Evolutionary conservation across 768 basidiomycete genomes (phyloP), one percentile per base, ranked within the genome.

Genomic region (Kwoniella europaea): DNA sequence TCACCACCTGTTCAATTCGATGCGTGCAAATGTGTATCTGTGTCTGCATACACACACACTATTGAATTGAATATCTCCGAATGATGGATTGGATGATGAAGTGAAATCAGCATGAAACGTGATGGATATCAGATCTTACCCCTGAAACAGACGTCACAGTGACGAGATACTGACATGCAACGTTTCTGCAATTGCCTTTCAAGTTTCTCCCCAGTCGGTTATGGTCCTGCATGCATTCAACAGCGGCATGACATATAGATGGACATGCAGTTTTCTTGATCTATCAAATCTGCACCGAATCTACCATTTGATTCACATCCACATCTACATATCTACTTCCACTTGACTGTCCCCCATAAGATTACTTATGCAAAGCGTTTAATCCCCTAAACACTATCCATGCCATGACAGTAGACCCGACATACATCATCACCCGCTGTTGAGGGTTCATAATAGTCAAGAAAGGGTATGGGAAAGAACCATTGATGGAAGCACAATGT

Each of bases 401-500:
- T 2, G 89, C 90, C 24, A 91, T 82, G 1, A 84, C 63, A 0
- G 87, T 86, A 1, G 88, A 86, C 6, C 83, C 86, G 43, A 79
- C 76, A 82, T 93, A 94, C 46, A 93, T 91, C 7, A 79, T 82
- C 13, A 89, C 71, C 15, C 92, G 87, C 41, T 86, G 82, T 9
- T 77, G 72, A 20, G 89, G 84, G 0, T 88, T 84, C 77, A 87
- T 89, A 18, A 89, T 74, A 0, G 89, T 91, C 68, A 94, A 85
- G 85, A 94, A 93, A 0, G 92, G 92, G 83, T 94, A 93, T 29
- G 92, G 91, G 84, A 92, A 92, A 2, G 77, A 79, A 5, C 88
- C 88, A 71, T 91, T 92, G 79, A 85, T 86, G 7, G 77, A 82
- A 0, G 89, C 89, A 71, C 89, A 90, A 72, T 88, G 87, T 75